Evolutionary conservation across 176 grass and related monocot species (phyloP), one percentile per base, ranked within the genome.

Genomic region (Dendrocalamus sinicus): DNA sequence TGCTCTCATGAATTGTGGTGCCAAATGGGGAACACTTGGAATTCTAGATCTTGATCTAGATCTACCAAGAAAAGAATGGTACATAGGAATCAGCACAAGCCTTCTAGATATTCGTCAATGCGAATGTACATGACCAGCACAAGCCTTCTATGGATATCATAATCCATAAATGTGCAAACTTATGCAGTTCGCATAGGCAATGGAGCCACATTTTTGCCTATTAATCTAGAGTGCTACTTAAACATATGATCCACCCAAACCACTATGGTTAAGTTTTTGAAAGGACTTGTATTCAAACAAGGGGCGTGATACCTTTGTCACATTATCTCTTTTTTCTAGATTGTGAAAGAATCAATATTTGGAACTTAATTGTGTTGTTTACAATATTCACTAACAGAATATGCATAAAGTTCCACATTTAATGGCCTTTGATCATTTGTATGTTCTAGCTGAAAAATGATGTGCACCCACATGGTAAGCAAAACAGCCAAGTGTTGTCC

Each of bases 1-100:
- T 0, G 30, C 78, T 89, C 90, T 90, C 58, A 81, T 78, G 47
- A 91, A 89, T 58, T 90, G 92, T 64, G 88, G 83, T 14, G 81
- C 73, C 62, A 86, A 39, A 3, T 88, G 81, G 84, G 88, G 89
- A 68, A 86, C 85, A 69, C 66, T 66, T 55, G 94, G 89, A n/a
- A 87, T 84, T 57, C 88, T 86, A 70, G 79, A 73, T 81, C 88
- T 82, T 62, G 89, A 78, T 64, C 73, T 80, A 76, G 86, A 87
- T 68, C 95, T 97, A 76, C 45, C 51, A 72, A 59, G 62, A 55
- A 74, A 66, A 48, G 6, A 35, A 14, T 75, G 59, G 8, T 28
- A 69, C 39, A 54, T 32, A 65, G 22, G 28, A 28, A 28, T 28
- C 28, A 28, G 28, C 28, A 28, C 28, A 28, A 28, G 28, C 28